A percentile compares a stretch with the other conserved stretches of the same genome.
Conservation (phyloP, 208 protist species). For the Lotmaria passim region DNA sequence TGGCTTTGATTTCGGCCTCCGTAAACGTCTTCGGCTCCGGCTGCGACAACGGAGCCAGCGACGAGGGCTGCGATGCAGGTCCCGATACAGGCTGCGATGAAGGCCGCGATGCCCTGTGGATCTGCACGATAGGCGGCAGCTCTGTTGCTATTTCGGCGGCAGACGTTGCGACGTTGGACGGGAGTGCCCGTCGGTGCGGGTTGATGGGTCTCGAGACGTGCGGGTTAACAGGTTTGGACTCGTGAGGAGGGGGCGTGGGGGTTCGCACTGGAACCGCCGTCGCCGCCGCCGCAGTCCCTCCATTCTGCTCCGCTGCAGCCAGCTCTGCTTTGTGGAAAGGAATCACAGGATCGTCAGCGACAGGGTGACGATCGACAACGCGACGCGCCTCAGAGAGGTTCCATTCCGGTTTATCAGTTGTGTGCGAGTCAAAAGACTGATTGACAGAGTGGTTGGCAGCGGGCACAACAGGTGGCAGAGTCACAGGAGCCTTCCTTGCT, state of each 20-base stretch:
- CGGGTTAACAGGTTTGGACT: background rate
- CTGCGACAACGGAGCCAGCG: background rate
- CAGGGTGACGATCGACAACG: background rate
- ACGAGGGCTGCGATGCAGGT: background rate
- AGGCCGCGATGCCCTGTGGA: background rate
- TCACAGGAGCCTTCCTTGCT: background rate
- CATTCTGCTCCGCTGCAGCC: background rate
- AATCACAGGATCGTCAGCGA: slow-evolving; percentile 1
- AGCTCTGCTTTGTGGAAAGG: background rate
- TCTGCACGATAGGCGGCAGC: slow-evolving; percentile 9
- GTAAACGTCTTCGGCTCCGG: slow-evolving; percentile 18
- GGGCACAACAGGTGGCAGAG: background rate
- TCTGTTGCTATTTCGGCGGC: no score
- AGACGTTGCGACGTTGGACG: background rate
- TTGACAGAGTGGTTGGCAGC: background rate
- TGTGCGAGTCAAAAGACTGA: no score
- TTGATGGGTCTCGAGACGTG: background rate
- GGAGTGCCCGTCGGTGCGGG: background rate
- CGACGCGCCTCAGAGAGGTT: background rate
- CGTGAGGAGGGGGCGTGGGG: background rate
- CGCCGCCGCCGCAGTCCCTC: background rate
- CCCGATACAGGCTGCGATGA: background rate
- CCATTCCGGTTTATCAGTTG: no score
- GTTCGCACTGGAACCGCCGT: no score
- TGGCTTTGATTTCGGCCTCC: slow-evolving; percentile 16